phyloP scores from a whole-genome alignment of 2,329 filamentous ascomycete species.

The Epichloe gansuensis region DNA sequence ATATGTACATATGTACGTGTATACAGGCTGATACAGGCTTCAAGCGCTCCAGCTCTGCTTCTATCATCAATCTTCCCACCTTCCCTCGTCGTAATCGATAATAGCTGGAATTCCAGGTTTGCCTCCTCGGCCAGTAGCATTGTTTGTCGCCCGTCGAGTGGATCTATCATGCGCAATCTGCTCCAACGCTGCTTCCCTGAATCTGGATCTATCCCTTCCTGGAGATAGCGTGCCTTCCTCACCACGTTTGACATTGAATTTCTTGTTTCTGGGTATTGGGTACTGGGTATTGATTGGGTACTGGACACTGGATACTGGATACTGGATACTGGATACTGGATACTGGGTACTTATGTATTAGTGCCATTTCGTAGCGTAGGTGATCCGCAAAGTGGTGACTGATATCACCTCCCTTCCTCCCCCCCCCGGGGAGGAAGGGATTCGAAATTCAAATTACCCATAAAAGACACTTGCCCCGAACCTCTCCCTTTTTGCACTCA shows the following conservation, averaged over 20 bases:
- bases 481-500: neutral
- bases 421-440: no score
- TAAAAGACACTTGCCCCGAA: constrained; percentile 1
- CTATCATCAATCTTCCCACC: no score
- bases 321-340: neutral
- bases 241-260: neutral
- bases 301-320: neutral
- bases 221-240: constrained; percentile 1
- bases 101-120: neutral
- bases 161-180: neutral
- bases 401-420: no score
- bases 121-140: neutral
- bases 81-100: neutral
- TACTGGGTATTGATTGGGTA: no score
- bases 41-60: no score
- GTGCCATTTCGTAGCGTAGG: no score
- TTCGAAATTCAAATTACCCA: neutral
- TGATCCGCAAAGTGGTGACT: no score
- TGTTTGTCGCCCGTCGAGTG: neutral
- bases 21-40: no score
- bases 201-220: neutral
- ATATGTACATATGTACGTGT: no score
- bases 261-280: neutral
- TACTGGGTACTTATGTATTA: no score
- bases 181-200: neutral